phyloP scores from a whole-genome alignment of 352 stramenopile genomes.

The Aphanomyces stellatus region DNA sequence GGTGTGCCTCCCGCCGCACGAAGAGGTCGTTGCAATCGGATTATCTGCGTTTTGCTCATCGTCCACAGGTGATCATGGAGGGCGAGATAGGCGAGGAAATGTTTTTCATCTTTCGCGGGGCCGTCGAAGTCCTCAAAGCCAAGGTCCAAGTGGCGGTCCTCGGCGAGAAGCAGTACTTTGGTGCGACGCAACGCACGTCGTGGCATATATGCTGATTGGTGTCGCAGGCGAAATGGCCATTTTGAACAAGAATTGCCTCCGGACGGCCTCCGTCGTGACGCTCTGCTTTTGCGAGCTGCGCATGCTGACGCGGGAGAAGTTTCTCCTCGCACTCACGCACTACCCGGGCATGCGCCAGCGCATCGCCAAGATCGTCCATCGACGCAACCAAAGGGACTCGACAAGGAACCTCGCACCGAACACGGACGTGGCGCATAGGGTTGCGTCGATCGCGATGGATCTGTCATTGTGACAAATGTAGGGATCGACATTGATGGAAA shows the following conservation, averaged over 20 bases:
- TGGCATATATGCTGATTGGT: neutral
- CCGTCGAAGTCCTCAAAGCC: conserved; percentile 57
- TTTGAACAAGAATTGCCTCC: conserved; percentile 60
- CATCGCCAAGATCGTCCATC: conserved; percentile 70
- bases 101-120: conserved; percentile 79
- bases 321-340: conserved; percentile 60
- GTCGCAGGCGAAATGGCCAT: conserved; percentile 57
- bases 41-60: neutral
- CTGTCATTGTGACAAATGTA: conserved; percentile 18
- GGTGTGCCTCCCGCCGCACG: conserved; percentile 66
- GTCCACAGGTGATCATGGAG: conserved; percentile 46
- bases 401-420: neutral
- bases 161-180: conserved; percentile 76
- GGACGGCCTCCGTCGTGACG: conserved; percentile 59
- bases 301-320: conserved; percentile 72
- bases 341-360: conserved; percentile 69
- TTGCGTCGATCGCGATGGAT: conserved; percentile 29
- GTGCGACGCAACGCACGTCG: neutral
- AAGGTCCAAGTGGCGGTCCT: conserved; percentile 54
- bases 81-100: conserved; percentile 77
- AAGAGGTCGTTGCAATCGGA: conserved; percentile 26
- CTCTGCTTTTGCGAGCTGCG: conserved; percentile 74
- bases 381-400: conserved; percentile 29
- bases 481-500: conserved; percentile 30
- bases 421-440: too few relatives aligned